phyloP scores from a whole-genome alignment of 2,329 filamentous ascomycete genomes.

The Colletotrichum orbiculare region DNA sequence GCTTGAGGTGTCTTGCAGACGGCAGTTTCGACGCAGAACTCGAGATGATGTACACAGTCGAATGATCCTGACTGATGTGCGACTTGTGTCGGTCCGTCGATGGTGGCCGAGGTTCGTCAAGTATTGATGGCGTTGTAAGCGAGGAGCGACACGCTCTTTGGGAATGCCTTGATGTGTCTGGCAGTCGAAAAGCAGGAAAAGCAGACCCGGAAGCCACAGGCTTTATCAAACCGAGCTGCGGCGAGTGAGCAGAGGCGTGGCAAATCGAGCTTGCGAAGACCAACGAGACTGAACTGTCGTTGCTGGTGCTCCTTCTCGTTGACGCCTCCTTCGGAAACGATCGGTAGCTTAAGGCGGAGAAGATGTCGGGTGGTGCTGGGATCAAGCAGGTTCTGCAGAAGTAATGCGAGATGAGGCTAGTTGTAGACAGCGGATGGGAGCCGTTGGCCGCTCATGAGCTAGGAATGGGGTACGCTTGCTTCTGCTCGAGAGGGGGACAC shows the following conservation, averaged over 20 bases:
- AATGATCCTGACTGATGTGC: not conserved
- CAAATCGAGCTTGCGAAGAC: slow-evolving; percentile 22
- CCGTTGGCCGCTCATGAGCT: slow-evolving; percentile 26
- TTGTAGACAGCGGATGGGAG: slow-evolving; percentile 12
- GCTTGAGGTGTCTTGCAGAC: not conserved
- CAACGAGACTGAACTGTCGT: not conserved
- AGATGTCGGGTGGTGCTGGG: slow-evolving; percentile 33
- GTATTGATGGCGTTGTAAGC: not conserved
- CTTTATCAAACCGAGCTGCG: not conserved
- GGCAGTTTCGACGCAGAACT: not conserved
- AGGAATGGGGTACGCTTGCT: slow-evolving; percentile 12
- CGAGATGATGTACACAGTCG: not conserved
- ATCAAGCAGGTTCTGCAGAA: slow-evolving; percentile 20
- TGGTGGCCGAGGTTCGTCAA: not conserved
- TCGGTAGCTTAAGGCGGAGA: slow-evolving; percentile 9
- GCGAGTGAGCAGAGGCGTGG: slow-evolving; percentile 1
- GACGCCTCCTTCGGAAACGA: slow-evolving; percentile 20
- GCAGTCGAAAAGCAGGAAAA: not conserved
- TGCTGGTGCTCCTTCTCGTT: slow-evolving; percentile 3
- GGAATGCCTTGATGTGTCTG: too few species aligned
- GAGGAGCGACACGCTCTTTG: not conserved
- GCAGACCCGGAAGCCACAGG: slow-evolving; percentile 16
- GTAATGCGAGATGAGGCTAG: slow-evolving; percentile 20
- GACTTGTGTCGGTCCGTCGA: not conserved
- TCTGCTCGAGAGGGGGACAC: slow-evolving; percentile 3